phyloP scores from a whole-genome alignment of 2,329 filamentous ascomycete species.

The Diaporthe eres region DNA sequence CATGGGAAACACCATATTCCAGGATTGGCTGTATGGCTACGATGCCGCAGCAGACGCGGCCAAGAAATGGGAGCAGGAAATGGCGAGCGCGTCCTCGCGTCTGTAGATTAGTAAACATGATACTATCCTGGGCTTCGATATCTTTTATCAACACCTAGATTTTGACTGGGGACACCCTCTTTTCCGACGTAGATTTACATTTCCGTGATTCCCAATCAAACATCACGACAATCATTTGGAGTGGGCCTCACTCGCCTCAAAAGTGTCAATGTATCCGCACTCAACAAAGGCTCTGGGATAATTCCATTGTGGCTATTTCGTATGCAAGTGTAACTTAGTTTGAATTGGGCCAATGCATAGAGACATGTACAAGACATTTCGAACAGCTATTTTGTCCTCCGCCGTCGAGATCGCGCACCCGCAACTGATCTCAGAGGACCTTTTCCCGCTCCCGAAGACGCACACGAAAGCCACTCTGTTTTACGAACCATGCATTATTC shows the following conservation, averaged over 20 bases:
- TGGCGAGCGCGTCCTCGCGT: background rate
- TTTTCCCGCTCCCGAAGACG: constrained; percentile 6
- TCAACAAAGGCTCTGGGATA: background rate
- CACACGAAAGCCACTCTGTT: constrained; percentile 5
- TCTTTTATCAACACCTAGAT: accelerated
- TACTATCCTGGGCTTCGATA: background rate
- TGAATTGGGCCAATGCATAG: background rate
- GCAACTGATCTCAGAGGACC: background rate
- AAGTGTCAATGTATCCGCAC: background rate
- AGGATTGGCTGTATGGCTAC: constrained; percentile 40
- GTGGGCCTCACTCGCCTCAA: background rate
- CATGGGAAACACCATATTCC: constrained; percentile 40
- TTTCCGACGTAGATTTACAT: background rate
- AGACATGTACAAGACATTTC: background rate
- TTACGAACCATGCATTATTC: background rate
- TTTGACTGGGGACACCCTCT: background rate
- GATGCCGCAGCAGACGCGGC: constrained; percentile 35
- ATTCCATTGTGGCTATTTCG: background rate
- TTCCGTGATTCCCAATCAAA: background rate
- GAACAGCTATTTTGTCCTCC: background rate
- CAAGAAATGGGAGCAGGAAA: constrained; percentile 26
- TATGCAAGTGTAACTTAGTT: background rate
- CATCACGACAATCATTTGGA: background rate
- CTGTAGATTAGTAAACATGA: background rate
- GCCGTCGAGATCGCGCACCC: background rate